Percentiles rank a stretch among this genome's conserved stretches.
Conservation (phyloP, 2,329 filamentous ascomycete species). For the Domatiomyces globalis region DNA sequence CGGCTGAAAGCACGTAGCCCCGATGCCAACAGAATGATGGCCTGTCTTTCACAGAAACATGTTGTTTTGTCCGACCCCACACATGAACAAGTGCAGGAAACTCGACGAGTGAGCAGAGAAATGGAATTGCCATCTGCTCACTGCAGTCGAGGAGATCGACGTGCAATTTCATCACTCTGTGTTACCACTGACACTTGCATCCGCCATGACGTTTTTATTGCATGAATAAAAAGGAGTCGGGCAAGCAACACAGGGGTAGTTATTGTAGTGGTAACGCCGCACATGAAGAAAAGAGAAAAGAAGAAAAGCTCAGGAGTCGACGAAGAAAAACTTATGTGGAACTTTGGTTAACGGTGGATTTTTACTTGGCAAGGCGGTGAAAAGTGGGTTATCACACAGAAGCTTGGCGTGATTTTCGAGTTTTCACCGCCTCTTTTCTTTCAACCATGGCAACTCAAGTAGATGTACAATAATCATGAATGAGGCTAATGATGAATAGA, state of each 20-base stretch:
- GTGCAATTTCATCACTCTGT: conserved; percentile 66
- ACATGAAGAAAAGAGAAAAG: conserved; percentile 48
- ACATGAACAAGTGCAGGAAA: conserved; percentile 20
- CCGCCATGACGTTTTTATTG: conserved; percentile 29
- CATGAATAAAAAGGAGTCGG: conserved; percentile 33
- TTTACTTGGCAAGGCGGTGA: not conserved
- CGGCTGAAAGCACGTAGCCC: not conserved
- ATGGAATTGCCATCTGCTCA: conserved; percentile 17
- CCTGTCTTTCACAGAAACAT: not conserved
- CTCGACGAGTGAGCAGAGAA: conserved; percentile 21
- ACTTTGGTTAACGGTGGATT: not conserved
- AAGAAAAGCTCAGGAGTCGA: conserved; percentile 1
- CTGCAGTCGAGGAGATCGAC: conserved; percentile 28
- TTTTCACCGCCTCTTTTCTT: not conserved
- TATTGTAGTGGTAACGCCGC: conserved; percentile 58
- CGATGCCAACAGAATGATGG: not conserved
- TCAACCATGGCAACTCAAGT: no score
- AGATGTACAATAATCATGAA: not conserved
- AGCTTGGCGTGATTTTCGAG: not conserved
- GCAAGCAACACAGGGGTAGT: conserved; percentile 69
- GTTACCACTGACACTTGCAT: conserved; percentile 64
- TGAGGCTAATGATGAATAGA: conserved; percentile 32
- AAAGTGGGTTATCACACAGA: not conserved
- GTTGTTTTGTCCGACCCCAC: conserved; percentile 41
- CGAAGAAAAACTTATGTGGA: conserved; percentile 5